Base-by-base conservation (phyloP, 2,329 filamentous ascomycete species). In the Pseudogymnoascus pannorum region DNA sequence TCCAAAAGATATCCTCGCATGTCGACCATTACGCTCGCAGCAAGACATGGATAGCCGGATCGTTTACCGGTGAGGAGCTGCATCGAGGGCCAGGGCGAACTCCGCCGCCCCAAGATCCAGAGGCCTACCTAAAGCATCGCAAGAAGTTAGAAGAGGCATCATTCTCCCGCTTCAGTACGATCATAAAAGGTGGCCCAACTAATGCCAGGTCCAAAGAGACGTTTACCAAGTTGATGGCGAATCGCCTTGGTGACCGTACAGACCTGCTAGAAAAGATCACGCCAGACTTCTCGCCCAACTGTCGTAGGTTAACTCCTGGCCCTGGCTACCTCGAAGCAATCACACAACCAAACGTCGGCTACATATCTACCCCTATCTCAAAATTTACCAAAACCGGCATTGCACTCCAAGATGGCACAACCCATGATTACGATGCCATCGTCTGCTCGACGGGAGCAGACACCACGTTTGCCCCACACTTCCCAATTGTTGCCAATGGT, bases 21-120 rank as follows among this genome's bases (percentile, higher is more conserved):
- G 74, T 89, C 0, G 83, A 88, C 64, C 84, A 87, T 70, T 89
- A 87, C 65, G 84, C 80, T 1, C 77, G 86, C 8, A 86, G 81
- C 67, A 79, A 76, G 31, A 88, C 86, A 0, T 89, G 86, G 86
- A 82, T 89, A 20, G 83, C 86, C 0, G 78, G 82, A 1, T 83
- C 83, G 0, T 87, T 85, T 72, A 81, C 81, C 0, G 78, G 81
- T 35, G 75, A 81, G 63, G 74, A 81, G 6, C 20, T 60, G 12
- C 51, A 36, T 29, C n/a, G 61, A 24, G 57, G 31, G 14, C 22
- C 77, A 83, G 62, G 75, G 76, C 5, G 75, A 82, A 16, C 75
- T 76, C 0, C 87, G 87, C 70, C 75, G 1, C 58, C 61, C 2
- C 61, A 81, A 51, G 77, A 90, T 64, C 83, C 86, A 0, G 73